A percentile compares a stretch with the other conserved stretches of the same genome.
phyloP scores from a whole-genome alignment of 2,329 filamentous ascomycete genomes.

The Penicillium sp. region DNA sequence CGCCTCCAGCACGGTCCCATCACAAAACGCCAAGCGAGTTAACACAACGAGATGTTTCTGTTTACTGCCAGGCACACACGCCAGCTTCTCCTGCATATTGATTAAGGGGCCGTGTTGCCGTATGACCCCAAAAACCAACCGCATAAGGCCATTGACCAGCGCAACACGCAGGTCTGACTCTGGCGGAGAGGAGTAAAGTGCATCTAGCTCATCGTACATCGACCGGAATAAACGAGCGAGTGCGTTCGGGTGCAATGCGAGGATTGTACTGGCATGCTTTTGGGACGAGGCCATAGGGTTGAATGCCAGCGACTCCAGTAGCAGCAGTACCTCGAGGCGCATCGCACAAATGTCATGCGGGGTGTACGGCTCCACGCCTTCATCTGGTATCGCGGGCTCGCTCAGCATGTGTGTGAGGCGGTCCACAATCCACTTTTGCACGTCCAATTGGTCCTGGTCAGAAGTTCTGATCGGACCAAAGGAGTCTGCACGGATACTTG shows the following conservation, averaged over 20 bases:
- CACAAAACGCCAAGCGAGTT: slow-evolving; percentile 80
- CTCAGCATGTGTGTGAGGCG: slow-evolving; percentile 59
- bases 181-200: slow-evolving; percentile 56
- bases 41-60: slow-evolving; percentile 82
- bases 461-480: slow-evolving; percentile 55
- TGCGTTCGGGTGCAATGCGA: slow-evolving; percentile 67
- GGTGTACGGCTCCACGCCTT: slow-evolving; percentile 44
- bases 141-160: slow-evolving; percentile 60
- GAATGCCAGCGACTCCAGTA: slow-evolving; percentile 46
- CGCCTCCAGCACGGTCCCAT: slow-evolving; percentile 73
- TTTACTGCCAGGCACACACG: slow-evolving; percentile 66
- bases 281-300: slow-evolving; percentile 58
- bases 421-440: slow-evolving; percentile 54
- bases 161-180: slow-evolving; percentile 49
- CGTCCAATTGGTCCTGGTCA: slow-evolving; percentile 40
- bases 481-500: slow-evolving; percentile 53
- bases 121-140: slow-evolving; percentile 62
- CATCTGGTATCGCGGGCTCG: slow-evolving; percentile 51
- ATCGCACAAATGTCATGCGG: slow-evolving; percentile 42
- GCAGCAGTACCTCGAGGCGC: slow-evolving; percentile 46
- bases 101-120: slow-evolving; percentile 61
- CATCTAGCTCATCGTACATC: slow-evolving; percentile 69
- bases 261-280: slow-evolving; percentile 58
- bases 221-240: slow-evolving; percentile 74
- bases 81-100: slow-evolving; percentile 71